phyloP scores from a whole-genome alignment of 495 filamentous ascomycete genomes.

The Annulohypoxylon stygium region DNA sequence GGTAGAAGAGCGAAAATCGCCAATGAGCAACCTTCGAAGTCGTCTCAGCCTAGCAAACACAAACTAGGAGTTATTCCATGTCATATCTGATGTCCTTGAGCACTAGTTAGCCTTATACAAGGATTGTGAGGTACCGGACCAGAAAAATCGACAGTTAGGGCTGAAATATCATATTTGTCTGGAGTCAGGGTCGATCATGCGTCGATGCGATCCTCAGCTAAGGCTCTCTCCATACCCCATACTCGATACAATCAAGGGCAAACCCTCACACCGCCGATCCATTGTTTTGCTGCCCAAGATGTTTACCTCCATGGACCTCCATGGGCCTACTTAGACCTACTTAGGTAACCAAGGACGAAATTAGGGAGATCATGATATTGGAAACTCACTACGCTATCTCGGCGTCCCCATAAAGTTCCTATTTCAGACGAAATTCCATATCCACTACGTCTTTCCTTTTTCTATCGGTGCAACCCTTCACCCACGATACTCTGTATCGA shows the following conservation, averaged over 20 bases:
- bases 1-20: slow-evolving; percentile 16
- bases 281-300: background rate
- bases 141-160: background rate
- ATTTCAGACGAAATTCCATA: background rate
- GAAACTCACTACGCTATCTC: background rate
- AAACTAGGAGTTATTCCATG: background rate
- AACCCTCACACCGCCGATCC: background rate
- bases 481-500: slow-evolving; percentile 10
- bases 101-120: background rate
- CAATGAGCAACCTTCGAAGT: background rate
- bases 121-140: background rate
- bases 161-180: background rate
- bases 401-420: background rate
- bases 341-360: background rate
- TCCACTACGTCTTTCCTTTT: background rate
- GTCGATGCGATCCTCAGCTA: background rate
- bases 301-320: no score
- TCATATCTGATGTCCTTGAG: background rate
- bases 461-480: background rate
- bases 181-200: background rate
- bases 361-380: background rate
- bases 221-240: background rate
- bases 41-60: slow-evolving; percentile 6
- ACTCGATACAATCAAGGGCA: background rate
- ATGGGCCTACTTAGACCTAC: background rate